Evolutionary conservation across 2,329 filamentous ascomycete genomes (phyloP), one percentile per base, ranked within the genome.

Genomic region (Pseudogymnoascus sp.): DNA sequence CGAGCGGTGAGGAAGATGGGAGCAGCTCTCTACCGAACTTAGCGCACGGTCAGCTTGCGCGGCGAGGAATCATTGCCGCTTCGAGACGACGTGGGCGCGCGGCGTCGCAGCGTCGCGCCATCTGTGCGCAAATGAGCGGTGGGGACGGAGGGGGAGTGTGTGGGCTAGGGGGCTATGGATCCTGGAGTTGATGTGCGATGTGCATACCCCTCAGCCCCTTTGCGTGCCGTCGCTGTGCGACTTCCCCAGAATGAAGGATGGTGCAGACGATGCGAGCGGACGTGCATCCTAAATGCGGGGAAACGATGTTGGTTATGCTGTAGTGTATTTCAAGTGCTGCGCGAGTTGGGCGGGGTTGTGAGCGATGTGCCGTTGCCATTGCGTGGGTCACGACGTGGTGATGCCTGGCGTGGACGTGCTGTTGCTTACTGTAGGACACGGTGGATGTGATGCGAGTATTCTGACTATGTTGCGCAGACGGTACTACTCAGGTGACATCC

Each of bases 121-220:
- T 49, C 42, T 28, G 42, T 49, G 42, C 42, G 42, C 42, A 49
- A 49, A 49, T 49, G 42, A 49, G 42, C 42, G 42, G 42, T 49
- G 42, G 42, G 42, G 42, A 49, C 16, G 8, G 28, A 30, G 9
- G 23, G 22, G 23, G 42, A 45, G 14, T 14, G 22, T 28, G 42
- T 49, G 42, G 22, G 7, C 14, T 22, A 22, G 30, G 42, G 42
- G 42, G 23, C 23, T 8, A 28, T 25, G 42, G 42, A 52, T 52
- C 42, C 42, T n/a, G 41, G 14, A 4, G 11, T 45, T 45, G 42
- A 52, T 52, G 42, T 28, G 42, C 42, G 42, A 28, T 52, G 42
- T 52, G 42, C 42, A 52, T 52, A 52, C 16, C 42, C 42, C 42
- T 52, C 42, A 52, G 42, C 23, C 42, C 42, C 23, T 52, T 52